Percentiles rank a stretch among this genome's conserved stretches.
Conservation (phyloP, 2,329 filamentous ascomycete genomes). For the Aspergillus ibericus region DNA sequence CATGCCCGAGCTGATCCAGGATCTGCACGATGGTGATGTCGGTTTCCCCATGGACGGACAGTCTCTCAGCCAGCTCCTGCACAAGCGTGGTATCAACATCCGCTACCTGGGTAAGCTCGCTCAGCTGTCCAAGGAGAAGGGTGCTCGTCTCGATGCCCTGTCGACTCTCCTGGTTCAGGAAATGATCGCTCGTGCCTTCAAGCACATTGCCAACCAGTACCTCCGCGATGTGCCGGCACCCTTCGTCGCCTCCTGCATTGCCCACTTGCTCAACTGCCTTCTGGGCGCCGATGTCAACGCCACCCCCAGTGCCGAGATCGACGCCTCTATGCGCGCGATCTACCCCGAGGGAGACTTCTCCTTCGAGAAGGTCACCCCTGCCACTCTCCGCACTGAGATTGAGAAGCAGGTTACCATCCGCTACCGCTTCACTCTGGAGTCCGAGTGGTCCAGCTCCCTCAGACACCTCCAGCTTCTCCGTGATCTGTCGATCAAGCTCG, state of each 20-base stretch:
- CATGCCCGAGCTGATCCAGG: constrained; percentile 81
- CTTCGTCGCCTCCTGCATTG: constrained; percentile 74
- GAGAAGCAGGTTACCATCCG: constrained; percentile 69
- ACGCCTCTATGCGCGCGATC: constrained; percentile 69
- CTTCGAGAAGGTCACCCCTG: constrained; percentile 77
- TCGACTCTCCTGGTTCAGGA: constrained; percentile 79
- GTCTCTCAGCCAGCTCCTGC: constrained; percentile 81
- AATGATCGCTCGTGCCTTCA: constrained; percentile 94
- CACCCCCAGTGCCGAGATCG: constrained; percentile 75
- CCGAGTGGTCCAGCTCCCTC: constrained; percentile 66
- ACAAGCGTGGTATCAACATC: constrained; percentile 96
- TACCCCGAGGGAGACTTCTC: constrained; percentile 80
- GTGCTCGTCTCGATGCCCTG: constrained; percentile 73
- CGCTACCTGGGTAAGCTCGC: constrained; percentile 90
- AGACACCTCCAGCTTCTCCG: constrained; percentile 82
- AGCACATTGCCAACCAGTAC: constrained; percentile 81
- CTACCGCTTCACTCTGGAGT: constrained; percentile 72
- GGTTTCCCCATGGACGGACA: constrained; percentile 99
- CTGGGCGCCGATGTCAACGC: constrained; percentile 74
- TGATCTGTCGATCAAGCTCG: constrained; percentile 84
- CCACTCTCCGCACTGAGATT: constrained; percentile 67
- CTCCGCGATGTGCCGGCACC: constrained; percentile 76
- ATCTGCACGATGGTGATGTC: constrained; percentile 87
- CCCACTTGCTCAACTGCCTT: constrained; percentile 92
- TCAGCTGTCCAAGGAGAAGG: constrained; percentile 64